These are phyloP conservation scores for Polyporus tsugae DNA, from an alignment of 1,284 basidiomycete species.

Conservation along the genomic window DNA sequence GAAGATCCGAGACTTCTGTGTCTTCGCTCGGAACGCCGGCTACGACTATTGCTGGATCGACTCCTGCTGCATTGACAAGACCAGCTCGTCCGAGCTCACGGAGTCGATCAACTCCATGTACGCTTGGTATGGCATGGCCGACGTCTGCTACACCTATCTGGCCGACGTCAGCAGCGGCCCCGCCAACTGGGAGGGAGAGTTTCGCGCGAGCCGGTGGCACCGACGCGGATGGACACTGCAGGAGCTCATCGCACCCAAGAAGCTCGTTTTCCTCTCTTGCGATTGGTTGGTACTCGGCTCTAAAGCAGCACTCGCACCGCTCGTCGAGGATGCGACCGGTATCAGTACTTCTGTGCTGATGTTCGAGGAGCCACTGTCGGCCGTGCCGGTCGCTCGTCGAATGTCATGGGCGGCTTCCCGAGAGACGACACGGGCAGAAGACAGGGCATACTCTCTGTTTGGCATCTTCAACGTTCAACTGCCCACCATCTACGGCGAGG, in stretches of 20 bases:
- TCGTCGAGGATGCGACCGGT: constrained; percentile 23
- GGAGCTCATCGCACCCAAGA: constrained; percentile 28
- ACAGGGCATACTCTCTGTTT: constrained; percentile 28
- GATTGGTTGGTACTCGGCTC: constrained; percentile 22
- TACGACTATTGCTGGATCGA: constrained; percentile 28
- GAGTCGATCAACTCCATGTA: constrained; percentile 32
- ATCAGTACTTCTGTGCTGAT: constrained; percentile 22
- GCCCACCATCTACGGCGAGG: constrained; percentile 28
- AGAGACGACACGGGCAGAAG: constrained; percentile 21
- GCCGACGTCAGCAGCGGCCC: constrained; percentile 20
- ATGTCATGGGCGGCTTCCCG: constrained; percentile 28
- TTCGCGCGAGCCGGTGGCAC: constrained; percentile 27
- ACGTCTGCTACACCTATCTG: constrained; percentile 29
- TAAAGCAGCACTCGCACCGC: constrained; percentile 19
- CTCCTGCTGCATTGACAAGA: constrained; percentile 31
- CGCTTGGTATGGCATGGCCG: constrained; percentile 24
- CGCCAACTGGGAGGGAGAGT: neutral
- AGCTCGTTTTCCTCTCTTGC: constrained; percentile 22
- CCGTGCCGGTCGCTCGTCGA: constrained; percentile 24
- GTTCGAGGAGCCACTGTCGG: constrained; percentile 8
- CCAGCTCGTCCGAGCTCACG: constrained; percentile 29
- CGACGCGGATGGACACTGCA: constrained; percentile 29
- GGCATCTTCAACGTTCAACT: constrained; percentile 27
- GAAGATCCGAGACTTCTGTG: constrained; percentile 24
- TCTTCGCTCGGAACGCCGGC: constrained; percentile 16